Base-by-base conservation (phyloP, 805 yeast genomes). In the Yarrowia sp. region DNA sequence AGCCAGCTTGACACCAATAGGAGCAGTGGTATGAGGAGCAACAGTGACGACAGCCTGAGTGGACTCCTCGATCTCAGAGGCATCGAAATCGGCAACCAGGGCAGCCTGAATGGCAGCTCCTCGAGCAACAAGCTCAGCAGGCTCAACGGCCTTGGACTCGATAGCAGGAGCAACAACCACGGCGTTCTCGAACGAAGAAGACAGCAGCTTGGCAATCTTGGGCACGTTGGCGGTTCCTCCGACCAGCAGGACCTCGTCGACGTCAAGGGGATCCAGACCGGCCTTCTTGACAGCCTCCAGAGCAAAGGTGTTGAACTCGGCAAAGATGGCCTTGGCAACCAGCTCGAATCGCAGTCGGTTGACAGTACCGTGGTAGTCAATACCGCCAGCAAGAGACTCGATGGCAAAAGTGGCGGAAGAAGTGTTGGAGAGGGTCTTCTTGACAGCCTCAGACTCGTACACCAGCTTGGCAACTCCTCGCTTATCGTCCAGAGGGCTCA, bases 81-180 rank as follows among this genome's bases (percentile, higher is more conserved):
- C 95, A 72, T 90, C 96, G 66, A 85, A 80, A 72, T 88, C 93
- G 68, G 88, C 80, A 72, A 93, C 81, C 67, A 85, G 74, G 42
- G 96, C 86, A 61, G 97, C 99, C 83, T 95, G 98, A 75, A 93
- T 83, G 68, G 98, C 97, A 66, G 97, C 96, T 79, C 99, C 99
- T 74, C 96, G 87, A 69, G 96, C 87, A 69, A 88, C 81, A 73
- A 92, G 82, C 80, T 95, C 98, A 74, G 90, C 87, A 67, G 99
- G 98, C 78, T 90, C 85, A 67, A 86, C 75, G 65, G 95, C 89
- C 78, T 90, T 91, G 67, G 89, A 71, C 75, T 90, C 93, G 31
- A 71, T 62, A 39, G 88, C 79, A 69, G 98, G 96, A 31, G 98
- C 86, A 67, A 86, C 80, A 64, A 92, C 83, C 63, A 80, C 83